phyloP scores from a whole-genome alignment of 345 rosid species.

The Pistacia integerrima region DNA sequence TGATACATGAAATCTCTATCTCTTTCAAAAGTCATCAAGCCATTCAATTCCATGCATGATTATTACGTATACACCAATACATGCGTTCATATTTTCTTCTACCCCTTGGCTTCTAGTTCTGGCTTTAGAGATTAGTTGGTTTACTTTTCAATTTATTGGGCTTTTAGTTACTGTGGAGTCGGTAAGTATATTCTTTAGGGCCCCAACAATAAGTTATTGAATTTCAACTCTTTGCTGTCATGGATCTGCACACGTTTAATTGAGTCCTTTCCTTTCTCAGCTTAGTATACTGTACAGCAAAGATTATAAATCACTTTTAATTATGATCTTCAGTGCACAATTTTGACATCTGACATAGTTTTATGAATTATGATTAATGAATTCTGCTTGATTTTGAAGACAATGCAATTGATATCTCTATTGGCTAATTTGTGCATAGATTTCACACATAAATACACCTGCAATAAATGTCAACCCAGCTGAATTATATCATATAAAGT shows the following conservation, averaged over 20 bases:
- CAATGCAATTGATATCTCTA: background rate
- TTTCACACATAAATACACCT: background rate
- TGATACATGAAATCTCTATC: slow-evolving; percentile 31
- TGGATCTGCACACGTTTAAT: background rate
- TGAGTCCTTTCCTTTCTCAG: background rate
- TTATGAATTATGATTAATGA: background rate
- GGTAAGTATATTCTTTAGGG: slow-evolving; percentile 11
- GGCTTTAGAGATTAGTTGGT: background rate
- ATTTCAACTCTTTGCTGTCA: slow-evolving; percentile 5
- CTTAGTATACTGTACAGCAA: background rate
- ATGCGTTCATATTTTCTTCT: slow-evolving; percentile 24
- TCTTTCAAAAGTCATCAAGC: slow-evolving; percentile 30
- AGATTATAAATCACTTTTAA: background rate
- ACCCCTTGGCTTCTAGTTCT: background rate
- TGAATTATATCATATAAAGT: no score
- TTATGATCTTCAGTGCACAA: background rate
- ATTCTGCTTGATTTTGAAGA: no score
- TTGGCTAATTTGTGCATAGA: background rate
- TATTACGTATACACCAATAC: slow-evolving; percentile 53
- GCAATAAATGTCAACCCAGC: background rate
- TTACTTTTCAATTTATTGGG: background rate
- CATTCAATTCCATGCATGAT: slow-evolving; percentile 54
- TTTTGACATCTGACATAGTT: background rate
- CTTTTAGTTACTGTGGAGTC: background rate
- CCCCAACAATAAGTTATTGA: slow-evolving; percentile 22